Evolutionary conservation across 2,329 filamentous ascomycete species (phyloP), one percentile per base, ranked within the genome.

Genomic region (Colletotrichum acutatum): DNA sequence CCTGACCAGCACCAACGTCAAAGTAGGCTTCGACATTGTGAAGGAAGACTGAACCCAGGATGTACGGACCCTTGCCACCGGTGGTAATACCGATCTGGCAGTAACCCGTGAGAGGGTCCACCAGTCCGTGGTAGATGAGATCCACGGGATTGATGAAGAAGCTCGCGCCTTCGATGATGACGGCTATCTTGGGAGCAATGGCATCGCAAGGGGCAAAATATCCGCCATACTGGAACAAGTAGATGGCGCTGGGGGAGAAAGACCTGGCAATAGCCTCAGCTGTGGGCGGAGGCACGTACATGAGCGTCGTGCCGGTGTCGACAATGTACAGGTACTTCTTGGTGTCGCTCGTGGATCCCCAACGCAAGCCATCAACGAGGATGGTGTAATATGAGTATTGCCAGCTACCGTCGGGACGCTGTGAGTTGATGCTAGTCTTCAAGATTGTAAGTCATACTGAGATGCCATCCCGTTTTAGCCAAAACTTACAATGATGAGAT

Each of bases 361-460:
- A 88, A 72, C 79, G 78, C 71, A 88, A 80, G 3, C 86, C 87
- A 68, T 87, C 86, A 0, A 85, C 85, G 60, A 88, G 80, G 68
- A 89, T 84, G 22, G 87, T 88, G 76, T 89, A 89, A 77, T 87
- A 89, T 2, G 87, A 88, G 71, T 86, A 85, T 71, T 83, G 78
- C 78, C 80, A 86, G 1, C 84, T 79, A 5, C 85, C 84, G 67
- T 80, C 80, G 2, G 80, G 76, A 24, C 81, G 77, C 5, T 78
- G 77, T n/a, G 78, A 65, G 32, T 78, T 81, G 42, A 89, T 79
- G 61, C 86, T 85, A 54, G 85, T 84, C 87, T 89, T 61, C 5
- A 26, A 34, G 0, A 5, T n/a, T 63, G 30, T 73, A 16, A 76
- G 65, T 22, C 19, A 49, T 3, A 49, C 19, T 49, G 42, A 49